Conservation (phyloP, 768 basidiomycete genomes). For the Rhodotorula toruloides region DNA sequence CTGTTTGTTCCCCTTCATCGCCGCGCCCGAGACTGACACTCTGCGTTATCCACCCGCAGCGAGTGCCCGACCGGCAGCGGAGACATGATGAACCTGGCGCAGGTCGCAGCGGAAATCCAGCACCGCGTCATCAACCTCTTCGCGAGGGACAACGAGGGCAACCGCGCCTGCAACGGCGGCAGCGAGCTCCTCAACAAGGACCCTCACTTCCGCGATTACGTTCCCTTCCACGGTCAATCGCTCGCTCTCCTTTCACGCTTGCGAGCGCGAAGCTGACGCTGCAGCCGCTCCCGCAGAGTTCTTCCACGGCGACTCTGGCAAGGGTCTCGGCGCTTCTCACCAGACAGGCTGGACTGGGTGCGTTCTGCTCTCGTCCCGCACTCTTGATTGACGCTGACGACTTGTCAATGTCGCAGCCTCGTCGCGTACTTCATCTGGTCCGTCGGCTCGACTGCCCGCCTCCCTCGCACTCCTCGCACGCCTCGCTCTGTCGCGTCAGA, state of each 20-base stretch:
- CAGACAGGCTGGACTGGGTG: constrained; percentile 80
- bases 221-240: constrained; percentile 79
- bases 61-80: constrained; percentile 96
- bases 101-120: constrained; percentile 94
- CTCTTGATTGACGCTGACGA: too few relatives aligned
- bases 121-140: constrained; percentile 99
- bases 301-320: constrained; percentile 90
- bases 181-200: constrained; percentile 80
- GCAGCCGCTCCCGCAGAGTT: constrained; percentile 54
- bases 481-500: constrained; percentile 60
- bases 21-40: background rate
- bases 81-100: constrained; percentile 92
- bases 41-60: constrained; percentile 50
- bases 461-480: constrained; percentile 93
- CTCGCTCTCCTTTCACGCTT: constrained; percentile 24
- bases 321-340: constrained; percentile 92
- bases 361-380: too few relatives aligned
- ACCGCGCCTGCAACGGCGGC: constrained; percentile 86
- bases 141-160: constrained; percentile 75
- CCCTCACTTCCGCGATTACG: constrained; percentile 92
- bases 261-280: constrained; percentile 4
- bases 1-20: background rate
- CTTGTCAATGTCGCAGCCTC: constrained; percentile 55
- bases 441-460: constrained; percentile 68
- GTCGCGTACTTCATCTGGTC: constrained; percentile 50